These are phyloP conservation scores for Proliferodiscus dingleyae DNA, from an alignment of 2,329 filamentous ascomycete genomes.

Conservation along the genomic window DNA sequence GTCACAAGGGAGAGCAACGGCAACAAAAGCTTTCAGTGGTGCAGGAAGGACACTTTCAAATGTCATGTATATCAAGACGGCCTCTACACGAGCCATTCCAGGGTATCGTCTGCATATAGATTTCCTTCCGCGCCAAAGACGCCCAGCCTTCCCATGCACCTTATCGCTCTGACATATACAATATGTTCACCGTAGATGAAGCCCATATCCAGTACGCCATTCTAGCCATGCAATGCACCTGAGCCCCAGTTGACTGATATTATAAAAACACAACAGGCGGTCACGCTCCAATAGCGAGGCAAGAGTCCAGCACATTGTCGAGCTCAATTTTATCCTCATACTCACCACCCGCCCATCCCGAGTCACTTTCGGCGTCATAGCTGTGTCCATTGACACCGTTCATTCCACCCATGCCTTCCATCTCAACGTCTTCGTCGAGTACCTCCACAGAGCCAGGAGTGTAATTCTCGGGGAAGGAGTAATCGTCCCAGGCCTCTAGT, in stretches of 20 bases:
- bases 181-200: slow-evolving; percentile 13
- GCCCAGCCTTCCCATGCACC: slow-evolving; percentile 11
- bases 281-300: slow-evolving; percentile 29
- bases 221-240: slow-evolving; percentile 21
- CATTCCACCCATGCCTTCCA: slow-evolving; percentile 39
- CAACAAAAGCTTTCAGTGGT: too few relatives aligned
- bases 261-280: slow-evolving; percentile 1
- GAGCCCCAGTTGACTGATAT: too few relatives aligned
- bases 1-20: too few relatives aligned
- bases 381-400: slow-evolving; percentile 44
- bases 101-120: slow-evolving; percentile 28
- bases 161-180: slow-evolving; percentile 18
- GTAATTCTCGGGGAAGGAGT: slow-evolving; percentile 37
- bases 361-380: slow-evolving; percentile 49
- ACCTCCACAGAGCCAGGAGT: slow-evolving; percentile 29
- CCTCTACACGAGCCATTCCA: slow-evolving; percentile 3
- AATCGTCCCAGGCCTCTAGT: slow-evolving; percentile 61
- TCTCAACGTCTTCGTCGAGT: slow-evolving; percentile 33
- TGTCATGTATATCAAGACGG: neutral
- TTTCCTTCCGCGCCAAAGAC: slow-evolving; percentile 14
- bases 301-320: slow-evolving; percentile 46
- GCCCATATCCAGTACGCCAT: slow-evolving; percentile 14
- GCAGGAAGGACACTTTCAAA: neutral
- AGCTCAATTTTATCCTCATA: slow-evolving; percentile 46
- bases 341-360: slow-evolving; percentile 60